Base-by-base conservation (phyloP, 306 rosid genomes). In the Sicyos edulis region DNA sequence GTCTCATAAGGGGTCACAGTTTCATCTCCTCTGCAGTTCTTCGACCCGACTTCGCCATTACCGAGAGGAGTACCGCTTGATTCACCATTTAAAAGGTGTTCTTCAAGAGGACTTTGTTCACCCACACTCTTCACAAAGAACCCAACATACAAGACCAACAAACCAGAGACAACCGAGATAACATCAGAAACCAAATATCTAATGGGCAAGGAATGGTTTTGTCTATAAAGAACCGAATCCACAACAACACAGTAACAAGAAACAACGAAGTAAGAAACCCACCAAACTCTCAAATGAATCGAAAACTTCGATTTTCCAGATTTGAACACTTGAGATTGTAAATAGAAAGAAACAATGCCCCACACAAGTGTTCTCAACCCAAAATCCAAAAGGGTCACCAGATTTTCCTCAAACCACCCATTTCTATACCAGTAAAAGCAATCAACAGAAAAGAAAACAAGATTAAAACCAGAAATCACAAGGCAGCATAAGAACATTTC, bases 41-140 rank as follows among this genome's bases (percentile, higher is more conserved):
- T 73, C 17, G 56, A 85, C 95, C 81, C 80, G 13, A 80, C 51
- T 67, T 82, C 84, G 14, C 63, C 71, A 20, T n/a, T 51, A 26
- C 42, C 64, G 40, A 57, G 73, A 34, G 57, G 29, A 62, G 59
- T 12, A 17, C 6, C 19, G 49, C 44, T 67, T 7, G 79, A 45
- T 26, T 75, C 76, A 69, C 88, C 88, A 50, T 85, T 88, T 79
- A 92, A 79, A 81, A 92, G 91, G 74, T 90, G 63, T 57, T 92
- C 96, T 52, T 81, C 82, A 55, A 90, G 92, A 66, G 77, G 60
- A 59, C 66, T 20, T 66, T 59, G 69, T 37, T 77, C 78, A 71
- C 75, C 75, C 78, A 74, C 77, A 11, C 58, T 82, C 65, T 81
- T 80, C 51, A 71, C 70, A 11, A 64, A 77, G 77, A 47, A 62